phyloP scores from a whole-genome alignment of 2,329 filamentous ascomycete species.

The Pseudodiploospora longispora region DNA sequence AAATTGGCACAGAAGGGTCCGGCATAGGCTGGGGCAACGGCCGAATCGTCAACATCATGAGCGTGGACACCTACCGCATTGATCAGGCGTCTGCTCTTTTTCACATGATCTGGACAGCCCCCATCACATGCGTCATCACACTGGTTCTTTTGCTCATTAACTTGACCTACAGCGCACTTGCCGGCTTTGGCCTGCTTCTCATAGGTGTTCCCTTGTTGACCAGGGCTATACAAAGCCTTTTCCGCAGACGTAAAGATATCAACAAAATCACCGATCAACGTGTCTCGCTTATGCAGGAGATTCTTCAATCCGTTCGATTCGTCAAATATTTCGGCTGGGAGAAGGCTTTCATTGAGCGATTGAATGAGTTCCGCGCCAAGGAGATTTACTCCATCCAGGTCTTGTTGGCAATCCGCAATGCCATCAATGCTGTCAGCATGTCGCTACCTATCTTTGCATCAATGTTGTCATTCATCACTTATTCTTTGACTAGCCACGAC shows the following conservation, averaged over 20 bases:
- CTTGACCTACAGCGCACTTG: slow-evolving; percentile 78
- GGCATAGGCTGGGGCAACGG: slow-evolving; percentile 87
- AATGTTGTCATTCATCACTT: slow-evolving; percentile 90
- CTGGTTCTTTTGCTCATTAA: slow-evolving; percentile 78
- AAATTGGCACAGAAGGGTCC: slow-evolving; percentile 32
- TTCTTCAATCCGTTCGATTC: slow-evolving; percentile 82
- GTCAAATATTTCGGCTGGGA: slow-evolving; percentile 98
- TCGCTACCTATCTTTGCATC: slow-evolving; percentile 88
- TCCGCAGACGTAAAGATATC: slow-evolving; percentile 67
- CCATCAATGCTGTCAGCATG: slow-evolving; percentile 75
- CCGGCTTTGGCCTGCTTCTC: slow-evolving; percentile 77
- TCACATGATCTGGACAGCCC: slow-evolving; percentile 85
- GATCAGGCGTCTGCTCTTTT: slow-evolving; percentile 84
- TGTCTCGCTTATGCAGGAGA: slow-evolving; percentile 86
- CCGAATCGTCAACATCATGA: slow-evolving; percentile 87
- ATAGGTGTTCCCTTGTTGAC: slow-evolving; percentile 72
- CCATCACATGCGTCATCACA: slow-evolving; percentile 69
- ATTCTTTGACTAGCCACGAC: slow-evolving; percentile 55
- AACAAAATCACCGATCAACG: slow-evolving; percentile 93
- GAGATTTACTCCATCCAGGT: slow-evolving; percentile 83
- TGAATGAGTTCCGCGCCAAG: slow-evolving; percentile 62
- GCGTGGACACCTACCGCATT: slow-evolving; percentile 86
- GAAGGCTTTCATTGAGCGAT: slow-evolving; percentile 69
- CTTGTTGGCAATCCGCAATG: slow-evolving; percentile 74
- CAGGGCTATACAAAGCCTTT: slow-evolving; percentile 66